Evolutionary conservation across 2,329 filamentous ascomycete genomes (phyloP).

Genomic region (Hypoxylon sp.): DNA sequence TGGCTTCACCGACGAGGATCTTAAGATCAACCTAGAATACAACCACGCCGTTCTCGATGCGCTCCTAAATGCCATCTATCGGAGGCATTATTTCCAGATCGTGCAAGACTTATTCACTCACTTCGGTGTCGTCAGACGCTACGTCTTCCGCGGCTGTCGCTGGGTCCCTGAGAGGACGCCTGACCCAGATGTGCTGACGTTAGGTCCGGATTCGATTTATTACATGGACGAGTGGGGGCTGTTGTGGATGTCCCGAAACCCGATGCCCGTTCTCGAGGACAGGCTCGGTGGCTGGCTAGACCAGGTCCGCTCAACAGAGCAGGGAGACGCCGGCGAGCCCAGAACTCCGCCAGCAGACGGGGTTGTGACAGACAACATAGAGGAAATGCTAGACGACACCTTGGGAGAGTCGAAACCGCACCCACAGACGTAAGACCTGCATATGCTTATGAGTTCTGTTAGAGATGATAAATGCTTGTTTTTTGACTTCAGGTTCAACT

Average conservation of each 20-base stretch:
- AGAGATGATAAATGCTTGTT: no score
- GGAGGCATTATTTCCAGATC: slow-evolving; percentile 12
- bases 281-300: no score
- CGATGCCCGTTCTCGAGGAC: no score
- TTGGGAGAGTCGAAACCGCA: no score
- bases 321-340: no score
- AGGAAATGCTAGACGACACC: no score
- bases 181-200: not conserved
- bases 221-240: not conserved
- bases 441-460: no score
- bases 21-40: not conserved
- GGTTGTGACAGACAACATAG: no score
- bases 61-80: not conserved
- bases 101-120: slow-evolving; percentile 3
- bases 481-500: no score
- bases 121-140: slow-evolving; percentile 14
- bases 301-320: no score
- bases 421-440: no score
- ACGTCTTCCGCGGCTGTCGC: slow-evolving; percentile 6
- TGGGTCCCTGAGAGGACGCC: slow-evolving; percentile 5
- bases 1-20: not conserved
- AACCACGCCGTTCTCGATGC: slow-evolving; percentile 7
- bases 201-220: slow-evolving; percentile 1
- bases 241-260: slow-evolving; percentile 15
- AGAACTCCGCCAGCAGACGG: no score